Evolutionary conservation across 2,329 filamentous ascomycete species (phyloP), one percentile per base, ranked within the genome.

Genomic region (Sporothrix schenckii): DNA sequence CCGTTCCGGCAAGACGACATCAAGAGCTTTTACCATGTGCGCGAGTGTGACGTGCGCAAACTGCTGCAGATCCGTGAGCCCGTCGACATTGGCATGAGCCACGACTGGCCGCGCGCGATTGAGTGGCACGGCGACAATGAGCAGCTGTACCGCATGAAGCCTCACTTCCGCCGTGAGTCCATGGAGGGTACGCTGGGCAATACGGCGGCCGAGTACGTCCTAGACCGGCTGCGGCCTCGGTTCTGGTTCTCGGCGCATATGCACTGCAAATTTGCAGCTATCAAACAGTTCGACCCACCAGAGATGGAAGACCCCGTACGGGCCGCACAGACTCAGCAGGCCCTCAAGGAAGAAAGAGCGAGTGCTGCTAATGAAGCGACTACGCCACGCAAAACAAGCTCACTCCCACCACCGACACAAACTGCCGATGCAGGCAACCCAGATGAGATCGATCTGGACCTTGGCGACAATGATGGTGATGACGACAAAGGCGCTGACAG

Each of bases 171-270:
- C 74, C 81, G 87, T 66, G 95, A 99, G 78, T 93, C 93, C 0
- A 82, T 83, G 63, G 87, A 89, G 50, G 93, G 93, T 0, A 89
- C 84, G 10, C 82, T 99, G 27, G 95, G 95, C 0, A 98, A 88
- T 75, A 82, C 87, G 44, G 94, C 94, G 0, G 94, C 94, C 0
- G 88, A 87, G 76, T 88, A 91, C 74, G 89, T 97, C 24, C 86
- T 98, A 80, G 89, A 97, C 77, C 86, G 92, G 41, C 80, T 99
- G 68, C 86, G 93, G 68, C 95, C 95, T 11, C 85, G 86, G 0
- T 91, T 93, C 78, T 99, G 95, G 95, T 97, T 98, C 78, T 91
- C 92, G 50, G 95, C 94, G 2, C 95, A 99, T 80, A 80, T 98
- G 81, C 95, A 99, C 80, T 89, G 91, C 82, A 96, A 94, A 77